Conservation (phyloP, 2,329 filamentous ascomycete species). For the Apiospora koreana region DNA sequence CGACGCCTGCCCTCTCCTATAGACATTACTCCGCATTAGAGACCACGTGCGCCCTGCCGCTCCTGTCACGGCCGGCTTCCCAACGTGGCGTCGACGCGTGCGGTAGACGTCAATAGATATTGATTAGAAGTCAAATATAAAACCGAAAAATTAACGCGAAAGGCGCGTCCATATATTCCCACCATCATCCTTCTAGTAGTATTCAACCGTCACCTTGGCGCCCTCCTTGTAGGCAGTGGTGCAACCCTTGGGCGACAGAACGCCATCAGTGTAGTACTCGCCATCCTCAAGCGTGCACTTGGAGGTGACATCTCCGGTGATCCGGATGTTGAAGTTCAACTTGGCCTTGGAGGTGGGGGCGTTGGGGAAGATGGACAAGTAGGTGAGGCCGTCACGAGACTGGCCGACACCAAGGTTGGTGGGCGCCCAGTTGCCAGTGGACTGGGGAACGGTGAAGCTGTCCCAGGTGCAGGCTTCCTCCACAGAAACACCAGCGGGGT, state of each 20-base stretch:
- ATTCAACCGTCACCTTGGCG: constrained; percentile 45
- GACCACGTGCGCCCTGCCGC: constrained; percentile 33
- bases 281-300: constrained; percentile 61
- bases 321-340: constrained; percentile 79
- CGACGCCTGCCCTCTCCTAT: neutral
- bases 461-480: constrained; percentile 77
- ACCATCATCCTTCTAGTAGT: constrained; percentile 33
- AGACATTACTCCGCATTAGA: constrained; percentile 34
- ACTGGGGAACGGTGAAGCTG: constrained; percentile 47
- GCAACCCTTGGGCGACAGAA: constrained; percentile 58
- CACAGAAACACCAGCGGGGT: constrained; percentile 70
- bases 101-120: constrained; percentile 34
- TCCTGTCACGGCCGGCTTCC: constrained; percentile 23
- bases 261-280: neutral
- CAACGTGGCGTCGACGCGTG: constrained; percentile 23
- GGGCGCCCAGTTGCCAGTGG: constrained; percentile 83
- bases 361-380: constrained; percentile 85
- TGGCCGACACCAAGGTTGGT: constrained; percentile 82
- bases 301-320: constrained; percentile 62
- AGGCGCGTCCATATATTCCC: neutral
- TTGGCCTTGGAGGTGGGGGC: constrained; percentile 67
- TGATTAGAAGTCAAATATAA: constrained; percentile 34
- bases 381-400: constrained; percentile 65
- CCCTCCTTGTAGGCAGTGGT: constrained; percentile 45
- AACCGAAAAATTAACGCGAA: constrained; percentile 26